Evolutionary conservation across 352 stramenopile genomes (phyloP).

Genomic region (Phytopythium boreale): DNA sequence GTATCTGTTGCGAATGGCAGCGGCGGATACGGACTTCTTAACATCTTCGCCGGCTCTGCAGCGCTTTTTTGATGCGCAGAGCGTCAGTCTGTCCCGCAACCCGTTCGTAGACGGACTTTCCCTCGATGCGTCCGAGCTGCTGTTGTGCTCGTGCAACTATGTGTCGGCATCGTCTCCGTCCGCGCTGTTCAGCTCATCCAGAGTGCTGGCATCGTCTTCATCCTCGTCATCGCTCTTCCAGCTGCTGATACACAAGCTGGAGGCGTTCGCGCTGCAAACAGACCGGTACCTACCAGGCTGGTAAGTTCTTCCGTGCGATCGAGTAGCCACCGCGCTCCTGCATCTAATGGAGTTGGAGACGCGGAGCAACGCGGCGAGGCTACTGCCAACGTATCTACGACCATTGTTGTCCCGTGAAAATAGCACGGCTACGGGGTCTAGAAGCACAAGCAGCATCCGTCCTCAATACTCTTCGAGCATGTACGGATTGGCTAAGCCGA

Average conservation of each 20-base stretch:
- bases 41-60: conserved; percentile 27
- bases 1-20: conserved; percentile 43
- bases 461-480: neutral
- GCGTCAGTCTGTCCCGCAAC: conserved; percentile 47
- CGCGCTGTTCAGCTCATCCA: conserved; percentile 24
- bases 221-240: conserved; percentile 48
- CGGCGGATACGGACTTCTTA: conserved; percentile 51
- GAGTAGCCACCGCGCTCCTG: conserved; percentile 49
- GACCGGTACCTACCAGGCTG: conserved; percentile 36
- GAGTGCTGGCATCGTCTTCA: conserved; percentile 5
- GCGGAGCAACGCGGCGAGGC: conserved; percentile 39
- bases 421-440: neutral
- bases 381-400: conserved; percentile 56
- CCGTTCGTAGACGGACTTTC: conserved; percentile 62
- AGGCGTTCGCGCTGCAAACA: conserved; percentile 47
- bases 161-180: conserved; percentile 13
- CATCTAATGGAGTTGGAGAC: conserved; percentile 59
- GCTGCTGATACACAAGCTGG: conserved; percentile 47
- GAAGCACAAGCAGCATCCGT: neutral
- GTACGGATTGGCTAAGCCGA: neutral
- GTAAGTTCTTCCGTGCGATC: conserved; percentile 51
- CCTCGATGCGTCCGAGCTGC: conserved; percentile 62
- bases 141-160: conserved; percentile 62
- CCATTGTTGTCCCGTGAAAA: conserved; percentile 9
- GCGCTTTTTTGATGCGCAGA: conserved; percentile 40